Conservation (phyloP, 495 filamentous ascomycete genomes). For the Apiosordaria backusii region DNA sequence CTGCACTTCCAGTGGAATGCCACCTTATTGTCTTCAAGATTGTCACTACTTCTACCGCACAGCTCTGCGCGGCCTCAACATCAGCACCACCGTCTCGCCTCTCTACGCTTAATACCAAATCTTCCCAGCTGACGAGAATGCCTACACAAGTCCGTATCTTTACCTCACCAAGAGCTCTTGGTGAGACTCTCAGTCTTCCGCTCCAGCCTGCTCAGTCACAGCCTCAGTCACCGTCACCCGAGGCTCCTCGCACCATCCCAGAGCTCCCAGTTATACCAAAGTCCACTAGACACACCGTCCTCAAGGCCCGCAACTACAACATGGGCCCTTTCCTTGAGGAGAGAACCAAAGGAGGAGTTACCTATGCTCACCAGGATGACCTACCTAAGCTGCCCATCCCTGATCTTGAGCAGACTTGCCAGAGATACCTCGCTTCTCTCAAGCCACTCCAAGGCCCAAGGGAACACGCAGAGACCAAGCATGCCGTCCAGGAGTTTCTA, state of each 20-base stretch:
- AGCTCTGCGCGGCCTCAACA: conserved; percentile 75
- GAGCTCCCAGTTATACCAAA: conserved; percentile 30
- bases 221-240: background rate
- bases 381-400: conserved; percentile 92
- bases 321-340: conserved; percentile 39
- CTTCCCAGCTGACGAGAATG: conserved; percentile 40
- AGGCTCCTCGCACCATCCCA: conserved; percentile 29
- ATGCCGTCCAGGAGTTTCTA: conserved; percentile 81
- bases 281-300: conserved; percentile 25
- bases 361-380: conserved; percentile 83
- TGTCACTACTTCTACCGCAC: conserved; percentile 92
- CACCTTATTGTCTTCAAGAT: conserved; percentile 77
- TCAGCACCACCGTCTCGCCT: conserved; percentile 70
- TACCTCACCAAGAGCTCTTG: conserved; percentile 66
- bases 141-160: conserved; percentile 58
- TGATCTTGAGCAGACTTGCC: conserved; percentile 76
- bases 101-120: conserved; percentile 58
- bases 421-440: conserved; percentile 76
- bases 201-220: conserved; percentile 25
- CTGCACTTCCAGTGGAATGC: conserved; percentile 57
- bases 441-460: conserved; percentile 73
- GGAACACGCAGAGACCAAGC: conserved; percentile 79
- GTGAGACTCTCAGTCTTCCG: conserved; percentile 55
- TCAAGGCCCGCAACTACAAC: conserved; percentile 29
- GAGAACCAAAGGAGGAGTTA: conserved; percentile 61